Conservation (phyloP, 2,329 filamentous ascomycete species). For the Alternaria longipes region DNA sequence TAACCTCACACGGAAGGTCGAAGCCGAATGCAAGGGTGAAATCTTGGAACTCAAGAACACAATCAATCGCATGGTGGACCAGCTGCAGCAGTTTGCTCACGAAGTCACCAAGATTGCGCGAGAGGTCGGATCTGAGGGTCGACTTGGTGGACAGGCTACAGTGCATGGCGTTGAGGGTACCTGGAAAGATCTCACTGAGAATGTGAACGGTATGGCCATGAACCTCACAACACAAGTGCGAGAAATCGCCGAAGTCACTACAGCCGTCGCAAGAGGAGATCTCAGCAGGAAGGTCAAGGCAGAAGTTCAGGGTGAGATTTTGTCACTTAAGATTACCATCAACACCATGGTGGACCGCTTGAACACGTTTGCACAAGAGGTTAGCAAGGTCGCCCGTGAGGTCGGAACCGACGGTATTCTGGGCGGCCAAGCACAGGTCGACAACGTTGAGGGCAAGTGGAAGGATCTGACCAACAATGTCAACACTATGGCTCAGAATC, state of each 20-base stretch:
- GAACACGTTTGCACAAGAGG: conserved; percentile 71
- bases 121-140: conserved; percentile 63
- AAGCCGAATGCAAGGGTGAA: conserved; percentile 62
- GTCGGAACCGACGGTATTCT: conserved; percentile 71
- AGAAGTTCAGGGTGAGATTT: conserved; percentile 62
- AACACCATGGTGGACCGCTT: conserved; percentile 73
- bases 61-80: conserved; percentile 64
- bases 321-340: conserved; percentile 82
- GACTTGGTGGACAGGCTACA: conserved; percentile 61
- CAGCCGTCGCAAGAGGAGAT: conserved; percentile 62
- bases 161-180: conserved; percentile 63
- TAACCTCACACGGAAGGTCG: conserved; percentile 62
- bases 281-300: conserved; percentile 62
- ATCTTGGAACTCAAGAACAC: conserved; percentile 62
- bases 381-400: conserved; percentile 71
- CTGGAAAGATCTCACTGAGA: conserved; percentile 64
- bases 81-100: conserved; percentile 62
- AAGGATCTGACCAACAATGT: conserved; percentile 73
- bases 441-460: conserved; percentile 73
- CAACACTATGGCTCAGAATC: conserved; percentile 72
- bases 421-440: conserved; percentile 70
- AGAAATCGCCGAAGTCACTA: conserved; percentile 63
- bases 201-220: conserved; percentile 64
- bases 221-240: conserved; percentile 62
- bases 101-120: conserved; percentile 63